Evolutionary conservation across 2,329 filamentous ascomycete species (phyloP).

Genomic region (Botrytis squamosa): DNA sequence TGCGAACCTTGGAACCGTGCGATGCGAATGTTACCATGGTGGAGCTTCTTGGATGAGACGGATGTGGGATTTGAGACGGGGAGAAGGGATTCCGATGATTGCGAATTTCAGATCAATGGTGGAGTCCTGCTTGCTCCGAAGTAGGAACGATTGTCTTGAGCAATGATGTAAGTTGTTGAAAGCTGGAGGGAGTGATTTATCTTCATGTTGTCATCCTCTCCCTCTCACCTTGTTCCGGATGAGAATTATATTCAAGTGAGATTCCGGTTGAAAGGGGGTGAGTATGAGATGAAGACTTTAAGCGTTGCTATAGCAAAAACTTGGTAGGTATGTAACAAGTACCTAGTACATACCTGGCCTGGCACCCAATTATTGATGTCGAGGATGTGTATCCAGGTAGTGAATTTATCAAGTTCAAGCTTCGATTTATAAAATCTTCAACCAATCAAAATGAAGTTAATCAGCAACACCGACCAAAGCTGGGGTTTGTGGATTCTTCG

Average conservation of each 20-base stretch:
- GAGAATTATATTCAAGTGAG: too few relatives aligned
- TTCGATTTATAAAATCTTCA: not conserved
- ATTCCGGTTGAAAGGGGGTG: not conserved
- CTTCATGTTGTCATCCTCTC: not conserved
- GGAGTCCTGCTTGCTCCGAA: conserved; percentile 5
- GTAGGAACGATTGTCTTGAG: conserved; percentile 6
- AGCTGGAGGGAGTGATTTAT: not conserved
- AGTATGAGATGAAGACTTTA: not conserved
- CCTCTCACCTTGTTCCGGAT: not conserved
- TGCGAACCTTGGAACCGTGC: not conserved
- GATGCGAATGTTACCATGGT: not conserved
- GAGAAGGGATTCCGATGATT: not conserved
- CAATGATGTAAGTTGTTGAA: not conserved
- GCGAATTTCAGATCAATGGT: not conserved
- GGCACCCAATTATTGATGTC: too few relatives aligned
- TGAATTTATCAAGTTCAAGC: not conserved
- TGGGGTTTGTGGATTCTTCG: conserved; percentile 9
- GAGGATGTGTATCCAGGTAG: not conserved
- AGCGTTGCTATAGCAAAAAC: too few relatives aligned
- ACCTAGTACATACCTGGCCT: too few relatives aligned
- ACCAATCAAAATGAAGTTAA: conserved; percentile 12
- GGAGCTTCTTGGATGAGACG: not conserved
- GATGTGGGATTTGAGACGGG: not conserved
- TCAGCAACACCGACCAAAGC: conserved; percentile 19
- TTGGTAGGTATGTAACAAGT: too few relatives aligned